Evolutionary conservation across 225 moss, liverwort and hornwort genomes (phyloP), one percentile per base, ranked within the genome.

Genomic region (Pleurozium schreberi): DNA sequence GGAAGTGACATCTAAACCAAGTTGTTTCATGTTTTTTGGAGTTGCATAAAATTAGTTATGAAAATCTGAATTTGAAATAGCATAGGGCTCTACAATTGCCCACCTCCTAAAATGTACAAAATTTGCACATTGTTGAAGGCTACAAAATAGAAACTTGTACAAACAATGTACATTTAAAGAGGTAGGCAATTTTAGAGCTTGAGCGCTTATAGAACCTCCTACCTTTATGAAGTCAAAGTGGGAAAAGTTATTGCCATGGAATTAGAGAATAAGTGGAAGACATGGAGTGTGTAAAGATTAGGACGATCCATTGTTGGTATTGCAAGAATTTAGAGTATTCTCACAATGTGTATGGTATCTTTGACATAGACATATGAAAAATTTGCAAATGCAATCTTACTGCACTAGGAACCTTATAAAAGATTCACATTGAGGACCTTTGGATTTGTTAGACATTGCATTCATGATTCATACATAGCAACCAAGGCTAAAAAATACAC

Each of bases 321-420:
- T 47, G 7, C 6, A 4, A 47, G 6, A 74, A 47, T 47, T 71
- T 27, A 16, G 3, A 71, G 31, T 18, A 31, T 47, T 3, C 0
- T 47, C 2, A 31, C 3, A 47, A 3, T 31, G 1, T 31, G 31
- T 31, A 31, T 5, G 0, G 0, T 7, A 2, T 6, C 9, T 73
- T 73, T 17, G 45, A 30, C 47, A 31, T 30, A 0, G 1, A 27
- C 6, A 43, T 43, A 45, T 28, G 45, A 73, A 73, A 45, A 45
- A 73, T 45, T 1, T 17, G 45, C 6, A 18, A 11, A 30, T 19
- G 4, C 47, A 74, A 74, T 74, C 74, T 0, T 47, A 1, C 0
- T 0, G 4, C 11, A 47, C 1, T 74, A 49, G 31, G 1, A 74
- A 1, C 30, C 18, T 49, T 4, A 74, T 49, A 15, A 47, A 11